Evolutionary conservation across 2,329 filamentous ascomycete species (phyloP).

Genomic region (Trichoderma sp.): DNA sequence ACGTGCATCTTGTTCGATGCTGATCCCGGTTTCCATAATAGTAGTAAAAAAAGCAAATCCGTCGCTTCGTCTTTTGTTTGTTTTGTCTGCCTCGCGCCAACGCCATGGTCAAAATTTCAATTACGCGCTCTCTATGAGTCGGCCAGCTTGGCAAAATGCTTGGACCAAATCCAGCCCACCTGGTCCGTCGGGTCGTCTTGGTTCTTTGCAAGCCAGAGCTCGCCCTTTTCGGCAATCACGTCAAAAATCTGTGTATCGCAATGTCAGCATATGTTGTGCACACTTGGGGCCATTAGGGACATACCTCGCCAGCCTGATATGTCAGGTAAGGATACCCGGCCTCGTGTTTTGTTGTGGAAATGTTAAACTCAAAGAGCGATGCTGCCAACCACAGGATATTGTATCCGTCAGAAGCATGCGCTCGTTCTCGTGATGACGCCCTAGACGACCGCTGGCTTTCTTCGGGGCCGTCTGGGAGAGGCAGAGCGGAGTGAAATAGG

Average conservation of each 20-base stretch:
- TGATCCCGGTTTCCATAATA: constrained; percentile 3
- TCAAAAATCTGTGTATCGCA: constrained; percentile 64
- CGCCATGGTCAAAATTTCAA: constrained; percentile 20
- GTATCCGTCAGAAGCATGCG: constrained; percentile 54
- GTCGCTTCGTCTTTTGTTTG: constrained; percentile 14
- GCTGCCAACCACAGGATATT: constrained; percentile 87
- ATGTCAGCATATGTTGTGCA: background rate
- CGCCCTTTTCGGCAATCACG: constrained; percentile 93
- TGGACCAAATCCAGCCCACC: constrained; percentile 98
- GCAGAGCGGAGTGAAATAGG: constrained; percentile 84
- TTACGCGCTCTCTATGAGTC: constrained; percentile 40
- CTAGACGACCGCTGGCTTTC: constrained; percentile 54
- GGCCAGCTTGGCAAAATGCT: constrained; percentile 79
- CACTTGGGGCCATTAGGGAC: constrained; percentile 27
- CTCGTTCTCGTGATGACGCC: constrained; percentile 59
- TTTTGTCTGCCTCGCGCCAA: constrained; percentile 24
- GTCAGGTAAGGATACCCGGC: constrained; percentile 94
- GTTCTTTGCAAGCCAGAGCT: constrained; percentile 96
- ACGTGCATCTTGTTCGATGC: constrained; percentile 19
- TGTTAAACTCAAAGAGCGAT: constrained; percentile 95
- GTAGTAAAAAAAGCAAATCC: constrained; percentile 16
- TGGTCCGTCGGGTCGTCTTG: constrained; percentile 80
- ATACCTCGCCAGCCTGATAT: constrained; percentile 87
- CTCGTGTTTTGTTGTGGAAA: constrained; percentile 86
- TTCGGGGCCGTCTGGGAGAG: constrained; percentile 66